These are phyloP conservation scores for Pythium periplocum DNA, from an alignment of 352 stramenopile genomes.

Conservation along the genomic window DNA sequence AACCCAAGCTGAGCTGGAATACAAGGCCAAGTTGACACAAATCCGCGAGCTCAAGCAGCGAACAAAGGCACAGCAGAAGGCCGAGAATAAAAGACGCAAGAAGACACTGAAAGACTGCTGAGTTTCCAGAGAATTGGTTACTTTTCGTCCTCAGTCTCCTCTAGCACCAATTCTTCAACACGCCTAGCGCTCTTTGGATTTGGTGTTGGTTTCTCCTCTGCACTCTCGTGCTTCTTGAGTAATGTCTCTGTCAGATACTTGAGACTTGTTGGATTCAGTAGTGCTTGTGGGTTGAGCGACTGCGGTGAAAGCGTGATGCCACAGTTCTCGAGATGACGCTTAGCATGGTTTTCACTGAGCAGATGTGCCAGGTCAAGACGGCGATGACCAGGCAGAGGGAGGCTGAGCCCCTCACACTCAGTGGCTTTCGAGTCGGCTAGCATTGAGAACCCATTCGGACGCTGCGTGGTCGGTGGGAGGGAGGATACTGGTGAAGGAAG, in stretches of 20 bases:
- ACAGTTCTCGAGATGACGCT: constrained; percentile 30
- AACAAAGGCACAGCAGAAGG: constrained; percentile 15
- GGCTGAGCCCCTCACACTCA: constrained; percentile 11
- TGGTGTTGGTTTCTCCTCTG: constrained; percentile 5
- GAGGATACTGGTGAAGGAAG: constrained; percentile 16
- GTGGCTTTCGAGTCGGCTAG: constrained; percentile 23
- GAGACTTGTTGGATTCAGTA: constrained; percentile 54
- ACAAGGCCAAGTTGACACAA: constrained; percentile 42
- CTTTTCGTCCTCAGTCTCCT: constrained; percentile 14
- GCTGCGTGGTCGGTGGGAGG: constrained; percentile 10
- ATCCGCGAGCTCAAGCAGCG: constrained; percentile 36
- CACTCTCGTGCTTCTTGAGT: constrained; percentile 31
- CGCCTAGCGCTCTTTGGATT: constrained; percentile 5
- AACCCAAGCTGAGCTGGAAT: constrained; percentile 37
- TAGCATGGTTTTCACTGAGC: constrained; percentile 42
- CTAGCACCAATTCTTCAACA: constrained; percentile 7
- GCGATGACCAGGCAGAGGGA: constrained; percentile 39
- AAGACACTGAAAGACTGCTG: constrained; percentile 6
- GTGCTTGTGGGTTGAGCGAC: constrained; percentile 20
- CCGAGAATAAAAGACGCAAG: neutral
- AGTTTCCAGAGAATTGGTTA: constrained; percentile 1
- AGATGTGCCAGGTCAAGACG: constrained; percentile 44
- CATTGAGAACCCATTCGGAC: neutral
- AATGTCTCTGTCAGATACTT: constrained; percentile 51
- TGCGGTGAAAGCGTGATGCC: constrained; percentile 10